Evolutionary conservation across 176 grass and related monocot species (phyloP).

Genomic region (Otatea glauca): DNA sequence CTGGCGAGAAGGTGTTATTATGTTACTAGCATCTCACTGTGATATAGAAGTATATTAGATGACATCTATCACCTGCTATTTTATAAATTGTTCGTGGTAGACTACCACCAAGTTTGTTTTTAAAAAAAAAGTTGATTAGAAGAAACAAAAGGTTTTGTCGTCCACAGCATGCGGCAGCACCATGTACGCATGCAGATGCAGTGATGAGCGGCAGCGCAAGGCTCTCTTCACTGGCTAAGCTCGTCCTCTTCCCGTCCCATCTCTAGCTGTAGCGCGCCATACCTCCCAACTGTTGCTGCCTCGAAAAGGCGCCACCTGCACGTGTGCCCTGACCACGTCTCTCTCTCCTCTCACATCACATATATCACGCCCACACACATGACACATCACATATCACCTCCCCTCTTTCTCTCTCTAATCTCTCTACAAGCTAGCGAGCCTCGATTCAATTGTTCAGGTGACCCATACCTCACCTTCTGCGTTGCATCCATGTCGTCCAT

Average conservation of each 20-base stretch:
- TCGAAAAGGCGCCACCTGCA: slow-evolving; percentile 62
- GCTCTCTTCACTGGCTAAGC: not conserved
- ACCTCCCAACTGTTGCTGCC: slow-evolving; percentile 67
- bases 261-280: slow-evolving; percentile 61
- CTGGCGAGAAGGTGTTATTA: no score
- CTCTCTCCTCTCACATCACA: slow-evolving; percentile 40
- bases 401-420: not conserved
- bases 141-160: no score
- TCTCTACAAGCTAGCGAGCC: not conserved
- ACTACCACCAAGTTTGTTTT: no score
- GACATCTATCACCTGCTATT: no score
- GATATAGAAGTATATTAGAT: no score
- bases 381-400: slow-evolving; percentile 26
- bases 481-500: slow-evolving; percentile 50
- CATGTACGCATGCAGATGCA: no score
- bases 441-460: slow-evolving; percentile 42
- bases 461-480: slow-evolving; percentile 46
- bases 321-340: slow-evolving; percentile 51
- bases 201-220: not conserved
- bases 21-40: no score
- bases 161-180: no score
- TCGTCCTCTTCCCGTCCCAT: slow-evolving; percentile 44
- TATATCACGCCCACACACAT: slow-evolving; percentile 55
- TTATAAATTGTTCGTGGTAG: no score
- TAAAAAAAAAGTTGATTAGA: no score